Conservation (phyloP, 164 flowering plant species). For the Sextonia rubra region DNA sequence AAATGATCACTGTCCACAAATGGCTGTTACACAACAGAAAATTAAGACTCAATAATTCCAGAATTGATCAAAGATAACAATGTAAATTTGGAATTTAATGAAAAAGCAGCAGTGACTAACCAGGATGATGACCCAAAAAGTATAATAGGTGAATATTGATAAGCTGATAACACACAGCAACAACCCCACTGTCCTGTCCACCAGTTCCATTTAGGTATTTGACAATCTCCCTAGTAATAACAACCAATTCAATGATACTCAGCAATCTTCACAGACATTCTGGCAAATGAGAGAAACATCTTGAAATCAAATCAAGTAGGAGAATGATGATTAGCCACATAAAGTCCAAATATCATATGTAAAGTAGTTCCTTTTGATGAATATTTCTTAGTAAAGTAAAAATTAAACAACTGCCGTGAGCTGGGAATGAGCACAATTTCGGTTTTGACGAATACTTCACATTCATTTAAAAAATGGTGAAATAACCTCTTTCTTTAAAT, state of each 20-base stretch:
- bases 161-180: slow-evolving; percentile 62
- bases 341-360: background rate
- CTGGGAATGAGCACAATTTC: too few species aligned
- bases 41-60: background rate
- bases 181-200: slow-evolving; percentile 82
- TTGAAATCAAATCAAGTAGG: background rate
- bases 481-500: too few species aligned
- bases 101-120: slow-evolving; percentile 36
- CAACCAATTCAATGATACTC: background rate
- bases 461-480: too few species aligned
- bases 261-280: too few species aligned
- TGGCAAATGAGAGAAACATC: background rate
- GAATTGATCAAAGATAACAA: background rate
- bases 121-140: slow-evolving; percentile 96
- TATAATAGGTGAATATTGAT: slow-evolving; percentile 89
- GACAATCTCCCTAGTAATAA: background rate
- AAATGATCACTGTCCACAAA: slow-evolving; percentile 93
- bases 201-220: slow-evolving; percentile 58
- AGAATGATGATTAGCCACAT: background rate
- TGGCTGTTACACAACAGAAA: slow-evolving; percentile 55
- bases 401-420: too few species aligned
- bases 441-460: too few species aligned
- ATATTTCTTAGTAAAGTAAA: too few species aligned
- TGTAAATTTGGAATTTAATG: background rate
- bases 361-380: too few species aligned